Percentiles rank a stretch among this genome's conserved stretches.
These are phyloP conservation scores for Thamnidium elegans DNA, from an alignment of 192 early-diverging fungal genomes.

Conservation along the genomic window DNA sequence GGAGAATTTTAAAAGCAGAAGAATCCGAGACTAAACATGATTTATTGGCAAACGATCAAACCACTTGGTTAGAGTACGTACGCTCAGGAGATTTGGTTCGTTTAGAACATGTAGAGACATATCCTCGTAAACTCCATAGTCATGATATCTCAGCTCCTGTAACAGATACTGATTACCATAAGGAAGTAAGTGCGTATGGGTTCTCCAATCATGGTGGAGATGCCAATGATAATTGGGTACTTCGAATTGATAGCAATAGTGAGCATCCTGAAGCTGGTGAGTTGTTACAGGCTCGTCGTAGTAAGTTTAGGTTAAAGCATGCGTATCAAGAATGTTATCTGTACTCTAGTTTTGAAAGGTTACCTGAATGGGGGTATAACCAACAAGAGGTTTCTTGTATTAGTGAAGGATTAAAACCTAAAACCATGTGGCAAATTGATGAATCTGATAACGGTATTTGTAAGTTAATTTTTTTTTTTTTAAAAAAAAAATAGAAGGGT, in stretches of 20 bases:
- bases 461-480: no score
- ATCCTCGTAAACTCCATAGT: constrained; percentile 63
- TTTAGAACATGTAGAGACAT: constrained; percentile 63
- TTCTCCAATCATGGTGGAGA: constrained; percentile 76
- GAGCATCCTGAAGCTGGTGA: constrained; percentile 45
- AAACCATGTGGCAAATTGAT: constrained; percentile 82
- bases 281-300: constrained; percentile 59
- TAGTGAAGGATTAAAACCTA: constrained; percentile 64
- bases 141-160: constrained; percentile 68
- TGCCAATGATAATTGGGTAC: constrained; percentile 88
- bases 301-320: constrained; percentile 76
- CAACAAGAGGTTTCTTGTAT: constrained; percentile 95
- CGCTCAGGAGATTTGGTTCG: constrained; percentile 74
- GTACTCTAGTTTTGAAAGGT: constrained; percentile 71
- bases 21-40: constrained; percentile 13
- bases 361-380: constrained; percentile 92
- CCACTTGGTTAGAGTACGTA: constrained; percentile 48
- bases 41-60: constrained; percentile 19
- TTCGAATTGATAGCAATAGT: constrained; percentile 70
- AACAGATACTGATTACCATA: constrained; percentile 69
- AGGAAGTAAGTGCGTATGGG: constrained; percentile 73
- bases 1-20: constrained; percentile 51
- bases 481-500: neutral
- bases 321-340: constrained; percentile 73
- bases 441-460: constrained; percentile 46